Evolutionary conservation across 345 rosid species (phyloP).

Genomic region (Cardamine resedifolia): DNA sequence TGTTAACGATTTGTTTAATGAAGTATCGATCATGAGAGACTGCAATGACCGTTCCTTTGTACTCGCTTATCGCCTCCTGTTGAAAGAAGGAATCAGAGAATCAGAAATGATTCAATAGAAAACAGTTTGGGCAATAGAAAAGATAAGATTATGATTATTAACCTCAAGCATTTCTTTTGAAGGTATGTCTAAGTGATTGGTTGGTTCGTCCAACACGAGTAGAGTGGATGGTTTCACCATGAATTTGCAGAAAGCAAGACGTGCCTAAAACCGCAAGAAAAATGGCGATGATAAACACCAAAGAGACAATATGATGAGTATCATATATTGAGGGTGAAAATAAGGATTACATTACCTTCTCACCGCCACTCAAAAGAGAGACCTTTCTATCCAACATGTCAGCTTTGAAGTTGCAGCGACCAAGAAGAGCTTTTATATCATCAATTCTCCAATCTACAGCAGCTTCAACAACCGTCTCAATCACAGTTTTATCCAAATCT

Average conservation of each 20-base stretch:
- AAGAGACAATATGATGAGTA: neutral
- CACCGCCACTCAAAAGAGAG: slow-evolving; percentile 85
- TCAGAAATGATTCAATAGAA: neutral
- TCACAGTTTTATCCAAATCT: slow-evolving; percentile 76
- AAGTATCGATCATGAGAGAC: slow-evolving; percentile 92
- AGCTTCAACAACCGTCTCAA: slow-evolving; percentile 78
- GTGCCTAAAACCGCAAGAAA: slow-evolving; percentile 50
- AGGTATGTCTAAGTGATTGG: slow-evolving; percentile 91
- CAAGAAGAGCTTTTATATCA: slow-evolving; percentile 91
- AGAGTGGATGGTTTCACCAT: slow-evolving; percentile 86
- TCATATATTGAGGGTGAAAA: neutral
- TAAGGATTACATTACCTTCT: slow-evolving; percentile 52
- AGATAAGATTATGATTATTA: neutral
- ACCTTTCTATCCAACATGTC: slow-evolving; percentile 88
- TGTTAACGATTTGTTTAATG: slow-evolving; percentile 88
- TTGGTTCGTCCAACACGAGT: slow-evolving; percentile 82
- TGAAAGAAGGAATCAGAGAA: neutral
- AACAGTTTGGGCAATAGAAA: neutral
- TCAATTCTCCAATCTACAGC: slow-evolving; percentile 89
- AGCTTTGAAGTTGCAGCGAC: slow-evolving; percentile 92
- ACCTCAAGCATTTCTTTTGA: slow-evolving; percentile 98
- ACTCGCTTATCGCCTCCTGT: slow-evolving; percentile 92
- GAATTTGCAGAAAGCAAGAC: slow-evolving; percentile 87
- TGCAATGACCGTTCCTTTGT: slow-evolving; percentile 75
- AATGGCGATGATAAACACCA: neutral